These are phyloP conservation scores for Neostapfia colusana DNA, from an alignment of 176 grass and related monocot genomes.

Conservation along the genomic window DNA sequence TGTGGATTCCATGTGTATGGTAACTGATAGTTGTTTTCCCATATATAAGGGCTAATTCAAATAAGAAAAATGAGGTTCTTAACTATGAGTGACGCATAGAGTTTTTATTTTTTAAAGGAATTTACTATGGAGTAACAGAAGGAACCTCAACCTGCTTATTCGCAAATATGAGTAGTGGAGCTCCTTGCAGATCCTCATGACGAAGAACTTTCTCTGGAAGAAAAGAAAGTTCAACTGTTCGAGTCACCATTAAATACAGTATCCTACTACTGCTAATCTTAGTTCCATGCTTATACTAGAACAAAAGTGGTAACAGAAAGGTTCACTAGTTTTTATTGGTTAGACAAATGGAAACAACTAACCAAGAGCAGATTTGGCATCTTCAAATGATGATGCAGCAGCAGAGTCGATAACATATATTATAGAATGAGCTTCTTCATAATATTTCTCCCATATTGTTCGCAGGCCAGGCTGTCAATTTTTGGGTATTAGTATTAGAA, in stretches of 20 bases:
- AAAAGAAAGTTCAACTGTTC: conserved; percentile 7
- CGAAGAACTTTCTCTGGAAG: conserved; percentile 84
- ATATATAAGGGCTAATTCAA: conserved; percentile 1
- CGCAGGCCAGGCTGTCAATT: conserved; percentile 69
- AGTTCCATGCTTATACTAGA: conserved; percentile 20
- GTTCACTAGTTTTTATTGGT: background rate
- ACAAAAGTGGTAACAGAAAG: conserved; percentile 10
- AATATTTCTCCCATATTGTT: conserved; percentile 99
- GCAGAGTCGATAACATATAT: conserved; percentile 90
- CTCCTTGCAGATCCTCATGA: conserved; percentile 78
- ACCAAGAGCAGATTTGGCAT: conserved; percentile 93
- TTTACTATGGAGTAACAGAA: background rate
- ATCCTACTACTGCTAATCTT: conserved; percentile 19
- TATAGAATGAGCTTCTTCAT: conserved; percentile 94
- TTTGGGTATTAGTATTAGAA: conserved; percentile 21
- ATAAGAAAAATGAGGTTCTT: background rate
- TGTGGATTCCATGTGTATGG: background rate
- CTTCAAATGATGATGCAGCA: conserved; percentile 79
- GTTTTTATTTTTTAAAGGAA: conserved; percentile 12
- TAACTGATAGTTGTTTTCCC: background rate
- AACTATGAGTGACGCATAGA: background rate
- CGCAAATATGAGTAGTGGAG: conserved; percentile 84
- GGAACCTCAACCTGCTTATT: conserved; percentile 80
- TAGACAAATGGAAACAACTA: conserved; percentile 42
- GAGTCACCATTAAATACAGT: background rate